Conservation (phyloP, 192 early-diverging fungal species). For the Fimicolochytrium jonesii region DNA sequence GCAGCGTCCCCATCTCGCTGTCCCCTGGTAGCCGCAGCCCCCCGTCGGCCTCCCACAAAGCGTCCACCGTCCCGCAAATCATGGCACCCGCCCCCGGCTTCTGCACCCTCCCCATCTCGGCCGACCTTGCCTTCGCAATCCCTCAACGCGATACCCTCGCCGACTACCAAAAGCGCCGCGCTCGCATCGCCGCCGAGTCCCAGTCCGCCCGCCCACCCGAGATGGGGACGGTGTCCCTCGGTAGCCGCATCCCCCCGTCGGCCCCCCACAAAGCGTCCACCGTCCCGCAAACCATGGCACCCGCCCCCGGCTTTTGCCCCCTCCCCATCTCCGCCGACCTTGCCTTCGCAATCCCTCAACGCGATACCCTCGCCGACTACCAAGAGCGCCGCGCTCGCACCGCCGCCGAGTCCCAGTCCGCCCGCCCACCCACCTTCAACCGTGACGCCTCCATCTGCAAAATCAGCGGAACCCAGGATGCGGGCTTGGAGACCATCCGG, state of each 20-base stretch:
- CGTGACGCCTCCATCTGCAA: constrained; percentile 12
- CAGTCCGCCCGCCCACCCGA: too few species aligned
- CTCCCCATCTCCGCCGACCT: neutral
- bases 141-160: neutral
- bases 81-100: too few species aligned
- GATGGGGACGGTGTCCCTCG: too few species aligned
- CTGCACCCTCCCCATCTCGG: too few species aligned
- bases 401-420: too few species aligned
- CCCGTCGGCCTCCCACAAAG: neutral
- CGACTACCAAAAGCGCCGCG: neutral
- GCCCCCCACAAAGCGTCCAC: constrained; percentile 1
- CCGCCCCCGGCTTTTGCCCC: too few species aligned
- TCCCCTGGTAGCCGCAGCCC: neutral
- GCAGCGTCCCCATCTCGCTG: too few species aligned
- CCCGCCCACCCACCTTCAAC: neutral
- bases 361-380: neutral
- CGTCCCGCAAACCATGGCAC: neutral
- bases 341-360: neutral
- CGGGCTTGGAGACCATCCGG: constrained; percentile 1
- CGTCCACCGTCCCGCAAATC: neutral
- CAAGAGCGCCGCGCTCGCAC: neutral
- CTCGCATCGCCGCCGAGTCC: neutral
- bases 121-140: neutral
- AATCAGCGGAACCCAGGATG: neutral
- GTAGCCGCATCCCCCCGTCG: neutral